phyloP scores from a whole-genome alignment of 1,284 basidiomycete species.

The Ganoderma sp. region DNA sequence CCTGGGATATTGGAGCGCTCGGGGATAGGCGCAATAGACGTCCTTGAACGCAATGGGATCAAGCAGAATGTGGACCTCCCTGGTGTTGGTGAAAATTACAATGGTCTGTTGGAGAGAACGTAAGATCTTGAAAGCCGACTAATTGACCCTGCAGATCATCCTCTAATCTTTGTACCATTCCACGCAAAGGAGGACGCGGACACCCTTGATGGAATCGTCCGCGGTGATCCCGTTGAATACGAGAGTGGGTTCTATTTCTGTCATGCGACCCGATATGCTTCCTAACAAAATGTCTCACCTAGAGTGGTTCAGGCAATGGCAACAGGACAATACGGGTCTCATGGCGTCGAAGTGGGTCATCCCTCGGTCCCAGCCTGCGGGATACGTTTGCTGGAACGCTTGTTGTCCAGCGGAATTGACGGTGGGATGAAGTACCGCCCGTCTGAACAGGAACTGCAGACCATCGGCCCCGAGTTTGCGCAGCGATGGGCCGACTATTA shows the following conservation, averaged over 20 bases:
- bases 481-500: conserved; percentile 49
- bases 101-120: conserved; percentile 43
- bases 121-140: not conserved
- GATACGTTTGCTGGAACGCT: not conserved
- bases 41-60: conserved; percentile 51
- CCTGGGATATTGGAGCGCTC: conserved; percentile 42
- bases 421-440: conserved; percentile 57
- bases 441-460: conserved; percentile 45
- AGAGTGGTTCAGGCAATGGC: conserved; percentile 51
- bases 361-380: not conserved
- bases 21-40: conserved; percentile 38
- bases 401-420: conserved; percentile 45
- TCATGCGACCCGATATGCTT: not conserved
- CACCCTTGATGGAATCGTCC: conserved; percentile 51
- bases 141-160: conserved; percentile 47
- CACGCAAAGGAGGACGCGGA: conserved; percentile 46
- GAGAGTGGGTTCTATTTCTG: conserved; percentile 36
- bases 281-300: not conserved
- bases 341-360: conserved; percentile 52
- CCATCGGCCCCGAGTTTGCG: conserved; percentile 49
- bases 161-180: conserved; percentile 43
- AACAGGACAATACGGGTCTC: conserved; percentile 48
- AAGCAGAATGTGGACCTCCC: conserved; percentile 53
- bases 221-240: conserved; percentile 41
- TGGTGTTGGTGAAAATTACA: conserved; percentile 64